These are phyloP conservation scores for Kokia cookei DNA, from an alignment of 441 rosid species.

Conservation along the genomic window DNA sequence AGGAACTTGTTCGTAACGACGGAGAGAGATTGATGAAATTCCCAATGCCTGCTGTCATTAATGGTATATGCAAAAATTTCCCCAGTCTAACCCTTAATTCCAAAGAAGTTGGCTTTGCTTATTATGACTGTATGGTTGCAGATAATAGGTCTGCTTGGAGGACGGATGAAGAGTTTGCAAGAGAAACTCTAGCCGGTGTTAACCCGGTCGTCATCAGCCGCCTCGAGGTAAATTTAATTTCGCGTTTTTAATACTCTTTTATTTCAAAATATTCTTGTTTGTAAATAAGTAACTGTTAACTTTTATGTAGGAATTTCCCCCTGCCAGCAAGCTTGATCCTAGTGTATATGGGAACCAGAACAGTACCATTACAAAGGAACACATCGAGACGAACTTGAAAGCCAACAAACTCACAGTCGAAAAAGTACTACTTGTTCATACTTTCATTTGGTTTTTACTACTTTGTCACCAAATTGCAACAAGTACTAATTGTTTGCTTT, in stretches of 20 bases:
- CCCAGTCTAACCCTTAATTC: background rate
- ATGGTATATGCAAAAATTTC: constrained; percentile 33
- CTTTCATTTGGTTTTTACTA: background rate
- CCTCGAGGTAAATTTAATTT: constrained; percentile 24
- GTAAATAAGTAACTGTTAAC: background rate
- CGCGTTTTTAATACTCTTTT: no score
- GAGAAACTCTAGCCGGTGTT: constrained; percentile 83
- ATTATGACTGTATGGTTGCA: constrained; percentile 15
- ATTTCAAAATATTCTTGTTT: no score
- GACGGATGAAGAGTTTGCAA: constrained; percentile 70
- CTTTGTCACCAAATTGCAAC: background rate
- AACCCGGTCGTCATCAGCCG: constrained; percentile 70
- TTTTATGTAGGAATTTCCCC: background rate
- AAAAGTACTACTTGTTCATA: constrained; percentile 28
- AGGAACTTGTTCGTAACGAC: constrained; percentile 60
- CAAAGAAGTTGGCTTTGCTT: background rate
- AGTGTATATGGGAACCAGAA: constrained; percentile 56
- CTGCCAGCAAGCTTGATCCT: constrained; percentile 45
- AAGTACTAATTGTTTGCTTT: background rate
- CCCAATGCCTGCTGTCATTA: constrained; percentile 75
- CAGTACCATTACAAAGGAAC: constrained; percentile 47
- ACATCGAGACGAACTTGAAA: constrained; percentile 50
- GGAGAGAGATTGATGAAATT: constrained; percentile 65
- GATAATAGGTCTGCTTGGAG: constrained; percentile 77
- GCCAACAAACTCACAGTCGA: constrained; percentile 41